phyloP scores from a whole-genome alignment of 2,329 filamentous ascomycete genomes.

The Clonostachys chloroleuca region DNA sequence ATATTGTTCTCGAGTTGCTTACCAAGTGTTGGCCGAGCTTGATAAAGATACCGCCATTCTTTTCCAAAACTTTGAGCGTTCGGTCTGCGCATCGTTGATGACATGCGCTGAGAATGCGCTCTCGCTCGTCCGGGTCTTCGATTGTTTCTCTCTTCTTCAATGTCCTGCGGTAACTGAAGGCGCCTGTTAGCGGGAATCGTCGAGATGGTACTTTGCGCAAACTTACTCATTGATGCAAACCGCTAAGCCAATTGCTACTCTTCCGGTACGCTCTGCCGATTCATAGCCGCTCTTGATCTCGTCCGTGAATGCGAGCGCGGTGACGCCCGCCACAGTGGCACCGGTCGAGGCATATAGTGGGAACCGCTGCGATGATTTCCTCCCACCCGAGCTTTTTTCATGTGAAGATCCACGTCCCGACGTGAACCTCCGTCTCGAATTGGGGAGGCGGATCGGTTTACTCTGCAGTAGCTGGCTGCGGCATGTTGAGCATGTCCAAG shows the following conservation, averaged over 20 bases:
- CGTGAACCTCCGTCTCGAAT: slow-evolving; percentile 17
- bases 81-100: slow-evolving; percentile 90
- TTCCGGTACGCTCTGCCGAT: slow-evolving; percentile 70
- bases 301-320: slow-evolving; percentile 51
- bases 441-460: slow-evolving; percentile 17
- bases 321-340: slow-evolving; percentile 42
- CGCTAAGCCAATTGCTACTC: slow-evolving; percentile 70
- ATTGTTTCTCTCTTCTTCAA: slow-evolving; percentile 64
- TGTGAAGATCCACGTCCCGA: slow-evolving; percentile 15
- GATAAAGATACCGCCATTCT: slow-evolving; percentile 97
- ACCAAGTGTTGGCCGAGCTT: slow-evolving; percentile 93
- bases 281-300: slow-evolving; percentile 75
- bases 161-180: slow-evolving; percentile 77
- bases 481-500: slow-evolving; percentile 43
- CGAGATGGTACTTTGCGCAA: background rate
- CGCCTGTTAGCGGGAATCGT: background rate
- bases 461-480: slow-evolving; percentile 28
- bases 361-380: slow-evolving; percentile 5
- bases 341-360: slow-evolving; percentile 43
- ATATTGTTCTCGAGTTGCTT: slow-evolving; percentile 11
- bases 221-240: slow-evolving; percentile 84
- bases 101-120: slow-evolving; percentile 71
- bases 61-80: slow-evolving; percentile 82
- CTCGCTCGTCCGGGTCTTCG: slow-evolving; percentile 59
- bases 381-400: slow-evolving; percentile 1